A percentile compares a stretch with the other conserved stretches of the same genome.
phyloP scores from a whole-genome alignment of 805 yeast genomes.

The Kazachstania taianensis region DNA sequence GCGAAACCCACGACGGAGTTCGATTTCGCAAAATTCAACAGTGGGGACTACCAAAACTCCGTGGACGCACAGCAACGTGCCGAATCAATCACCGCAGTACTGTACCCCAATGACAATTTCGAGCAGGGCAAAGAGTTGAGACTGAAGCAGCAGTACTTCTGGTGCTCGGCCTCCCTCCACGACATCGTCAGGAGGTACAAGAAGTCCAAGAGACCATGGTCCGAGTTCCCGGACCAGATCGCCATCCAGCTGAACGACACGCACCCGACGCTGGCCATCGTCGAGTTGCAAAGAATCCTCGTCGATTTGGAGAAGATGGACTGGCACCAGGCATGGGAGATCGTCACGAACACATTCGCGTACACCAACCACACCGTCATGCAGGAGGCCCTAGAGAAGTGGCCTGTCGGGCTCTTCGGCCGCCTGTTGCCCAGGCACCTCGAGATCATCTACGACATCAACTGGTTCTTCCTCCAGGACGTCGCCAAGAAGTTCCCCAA shows the following conservation, averaged over 20 bases:
- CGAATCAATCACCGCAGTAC: slow-evolving; percentile 83
- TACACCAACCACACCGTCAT: slow-evolving; percentile 93
- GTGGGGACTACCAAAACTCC: slow-evolving; percentile 82
- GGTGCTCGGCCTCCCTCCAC: slow-evolving; percentile 91
- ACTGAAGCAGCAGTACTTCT: slow-evolving; percentile 89
- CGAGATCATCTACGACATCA: slow-evolving; percentile 82
- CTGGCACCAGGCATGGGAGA: slow-evolving; percentile 81
- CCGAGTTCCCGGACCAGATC: slow-evolving; percentile 70
- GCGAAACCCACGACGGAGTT: slow-evolving; percentile 85
- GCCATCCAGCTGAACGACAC: slow-evolving; percentile 94
- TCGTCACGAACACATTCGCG: slow-evolving; percentile 72
- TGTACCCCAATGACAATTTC: slow-evolving; percentile 91
- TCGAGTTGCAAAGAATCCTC: slow-evolving; percentile 77
- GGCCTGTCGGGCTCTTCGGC: slow-evolving; percentile 81
- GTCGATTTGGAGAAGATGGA: slow-evolving; percentile 72
- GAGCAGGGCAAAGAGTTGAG: slow-evolving; percentile 85
- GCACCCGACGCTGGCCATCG: slow-evolving; percentile 86
- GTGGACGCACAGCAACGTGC: slow-evolving; percentile 81
- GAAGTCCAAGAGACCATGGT: slow-evolving; percentile 68
- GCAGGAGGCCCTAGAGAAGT: slow-evolving; percentile 90
- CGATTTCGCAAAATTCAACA: slow-evolving; percentile 82
- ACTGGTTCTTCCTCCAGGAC: slow-evolving; percentile 61
- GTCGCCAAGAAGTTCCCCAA: slow-evolving; percentile 72
- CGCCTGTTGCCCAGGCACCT: slow-evolving; percentile 81
- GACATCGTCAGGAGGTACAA: slow-evolving; percentile 86